Conservation (phyloP, 2,329 filamentous ascomycete species). For the Diaporthe longicolla region DNA sequence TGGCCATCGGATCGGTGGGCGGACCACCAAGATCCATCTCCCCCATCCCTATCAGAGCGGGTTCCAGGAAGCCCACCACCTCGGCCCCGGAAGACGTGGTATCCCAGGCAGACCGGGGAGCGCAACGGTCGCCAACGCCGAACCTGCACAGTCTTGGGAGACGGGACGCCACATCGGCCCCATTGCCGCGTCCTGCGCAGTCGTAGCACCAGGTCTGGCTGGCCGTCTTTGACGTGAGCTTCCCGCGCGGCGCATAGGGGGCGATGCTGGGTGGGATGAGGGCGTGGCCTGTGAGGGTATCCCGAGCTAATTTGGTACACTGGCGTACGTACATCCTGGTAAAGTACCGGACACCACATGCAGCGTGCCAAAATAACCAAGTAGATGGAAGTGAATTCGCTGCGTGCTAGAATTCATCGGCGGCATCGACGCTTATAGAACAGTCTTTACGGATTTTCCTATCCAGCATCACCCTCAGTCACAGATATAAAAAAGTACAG, state of each 20-base stretch:
- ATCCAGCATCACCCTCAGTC: neutral
- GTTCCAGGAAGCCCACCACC: neutral
- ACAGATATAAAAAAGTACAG: neutral
- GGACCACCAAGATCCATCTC: conserved; percentile 14
- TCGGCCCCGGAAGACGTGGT: conserved; percentile 15
- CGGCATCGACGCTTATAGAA: neutral
- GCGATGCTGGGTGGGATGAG: neutral
- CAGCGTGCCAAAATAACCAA: neutral
- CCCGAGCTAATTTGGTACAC: neutral
- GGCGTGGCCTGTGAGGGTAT: neutral
- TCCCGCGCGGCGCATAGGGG: neutral
- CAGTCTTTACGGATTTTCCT: neutral
- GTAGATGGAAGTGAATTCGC: neutral
- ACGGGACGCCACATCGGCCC: conserved; percentile 10
- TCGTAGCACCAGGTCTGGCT: neutral
- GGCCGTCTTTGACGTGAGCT: neutral
- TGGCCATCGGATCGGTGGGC: conserved; percentile 18
- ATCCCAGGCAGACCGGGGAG: conserved; percentile 14
- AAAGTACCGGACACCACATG: too few species aligned
- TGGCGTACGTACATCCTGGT: conserved; percentile 5
- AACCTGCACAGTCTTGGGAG: neutral
- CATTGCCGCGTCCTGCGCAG: neutral
- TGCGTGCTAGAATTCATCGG: neutral
- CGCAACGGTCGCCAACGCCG: conserved; percentile 15
- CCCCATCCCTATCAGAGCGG: neutral